Evolutionary conservation across 2,329 filamentous ascomycete species (phyloP), one percentile per base, ranked within the genome.

Genomic region (Colletotrichum chrysophilum): DNA sequence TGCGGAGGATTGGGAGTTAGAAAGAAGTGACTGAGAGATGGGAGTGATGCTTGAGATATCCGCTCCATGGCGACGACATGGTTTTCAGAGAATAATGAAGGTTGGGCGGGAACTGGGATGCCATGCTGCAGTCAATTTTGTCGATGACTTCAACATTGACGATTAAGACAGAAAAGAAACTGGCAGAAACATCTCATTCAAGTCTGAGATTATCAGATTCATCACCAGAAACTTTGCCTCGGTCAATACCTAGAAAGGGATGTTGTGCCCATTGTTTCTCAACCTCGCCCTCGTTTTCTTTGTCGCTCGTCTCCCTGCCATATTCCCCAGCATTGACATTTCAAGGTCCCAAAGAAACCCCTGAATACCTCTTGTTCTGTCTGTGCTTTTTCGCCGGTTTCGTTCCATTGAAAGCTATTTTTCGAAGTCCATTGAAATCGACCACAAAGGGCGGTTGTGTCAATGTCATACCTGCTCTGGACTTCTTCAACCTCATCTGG

Each of bases 41-140:
- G 21, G 2, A 24, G 21, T 7, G 38, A 48, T 48, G 38, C 38
- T 48, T 48, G 1, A 10, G 9, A 48, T 3, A 2, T 43, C 5
- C 3, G 38, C 5, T 0, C n/a, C 18, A 12, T n/a, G 38, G 18
- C 38, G 38, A 48, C 0, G 38, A n/a, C 18, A 48, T n/a, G 5
- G 18, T 48, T 48, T 43, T 48, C 38, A 48, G 18, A n/a, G 38
- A 7, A 12, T n/a, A 1, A 12, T 7, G 38, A 3, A 12, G 18
- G 0, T 12, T 0, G 9, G 38, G 38, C 18, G 5, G 18, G 18
- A n/a, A 43, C 18, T 6, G 8, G 9, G 9, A 3, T 43, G 18
- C 38, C 9, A 43, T 3, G 38, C 38, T 10, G 18, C 4, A 2
- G 18, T 0, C 18, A 48, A 0, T 48, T 1, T n/a, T 1, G 9